These are phyloP conservation scores for Trichoderma hamatum DNA, from an alignment of 2,329 filamentous ascomycete genomes.

Conservation along the genomic window DNA sequence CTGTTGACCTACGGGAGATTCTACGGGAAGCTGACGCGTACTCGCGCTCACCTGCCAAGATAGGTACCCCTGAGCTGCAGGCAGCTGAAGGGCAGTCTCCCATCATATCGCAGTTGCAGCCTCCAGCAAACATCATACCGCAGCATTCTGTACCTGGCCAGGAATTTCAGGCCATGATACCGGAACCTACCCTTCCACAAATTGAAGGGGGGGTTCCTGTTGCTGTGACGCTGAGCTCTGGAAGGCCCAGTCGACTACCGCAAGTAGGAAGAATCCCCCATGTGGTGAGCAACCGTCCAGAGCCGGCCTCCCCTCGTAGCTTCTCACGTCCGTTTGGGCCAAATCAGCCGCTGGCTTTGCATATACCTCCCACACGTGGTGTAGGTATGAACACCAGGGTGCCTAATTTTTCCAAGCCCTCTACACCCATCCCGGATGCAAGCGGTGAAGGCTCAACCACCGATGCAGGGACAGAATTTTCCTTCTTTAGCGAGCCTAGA, in stretches of 20 bases:
- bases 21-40: constrained; percentile 54
- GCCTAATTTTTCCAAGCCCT: constrained; percentile 48
- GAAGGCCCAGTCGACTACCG: constrained; percentile 63
- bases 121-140: background rate
- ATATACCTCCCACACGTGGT: constrained; percentile 36
- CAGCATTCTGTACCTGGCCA: background rate
- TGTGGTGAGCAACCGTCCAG: constrained; percentile 70
- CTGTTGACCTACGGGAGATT: constrained; percentile 47
- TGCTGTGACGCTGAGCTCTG: constrained; percentile 23
- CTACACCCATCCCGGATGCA: constrained; percentile 44
- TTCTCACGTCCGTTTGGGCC: constrained; percentile 81
- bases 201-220: background rate
- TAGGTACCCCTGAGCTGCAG: background rate
- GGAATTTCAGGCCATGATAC: background rate
- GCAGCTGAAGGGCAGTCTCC: background rate
- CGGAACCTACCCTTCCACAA: background rate
- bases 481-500: constrained; percentile 38
- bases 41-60: constrained; percentile 30
- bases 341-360: constrained; percentile 47
- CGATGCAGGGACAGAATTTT: constrained; percentile 39
- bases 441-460: constrained; percentile 42
- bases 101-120: background rate
- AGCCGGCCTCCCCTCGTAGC: constrained; percentile 71
- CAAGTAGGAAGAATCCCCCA: constrained; percentile 86
- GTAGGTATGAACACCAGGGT: constrained; percentile 52